These are phyloP conservation scores for Metschnikowia arizonensis DNA, from an alignment of 805 yeast genomes.

Conservation along the genomic window DNA sequence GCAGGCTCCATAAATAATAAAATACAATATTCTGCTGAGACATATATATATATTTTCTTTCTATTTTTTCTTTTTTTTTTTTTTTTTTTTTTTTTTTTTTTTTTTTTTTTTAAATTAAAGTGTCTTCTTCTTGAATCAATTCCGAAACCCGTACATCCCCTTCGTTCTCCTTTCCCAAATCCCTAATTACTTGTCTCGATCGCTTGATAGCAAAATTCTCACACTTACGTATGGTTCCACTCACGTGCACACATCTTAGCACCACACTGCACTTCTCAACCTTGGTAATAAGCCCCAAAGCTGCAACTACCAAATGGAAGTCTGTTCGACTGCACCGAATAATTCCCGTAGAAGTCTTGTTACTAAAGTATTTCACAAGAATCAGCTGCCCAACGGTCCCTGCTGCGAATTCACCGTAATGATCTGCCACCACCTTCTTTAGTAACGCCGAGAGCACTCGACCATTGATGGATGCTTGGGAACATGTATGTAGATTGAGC, in stretches of 20 bases:
- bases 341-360: slow-evolving; percentile 79
- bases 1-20: no score
- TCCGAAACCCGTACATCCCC: slow-evolving; percentile 6
- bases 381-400: slow-evolving; percentile 60
- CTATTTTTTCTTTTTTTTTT: no score
- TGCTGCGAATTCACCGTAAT: slow-evolving; percentile 76
- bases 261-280: slow-evolving; percentile 50
- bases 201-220: slow-evolving; percentile 60
- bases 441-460: slow-evolving; percentile 51
- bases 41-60: no score
- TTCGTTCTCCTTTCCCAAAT: slow-evolving; percentile 15
- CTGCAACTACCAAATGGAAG: slow-evolving; percentile 58
- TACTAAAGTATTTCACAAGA: slow-evolving; percentile 74
- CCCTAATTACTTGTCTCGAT: slow-evolving; percentile 37
- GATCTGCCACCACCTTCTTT: slow-evolving; percentile 50
- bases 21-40: no score
- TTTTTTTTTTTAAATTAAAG: neutral
- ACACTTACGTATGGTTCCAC: slow-evolving; percentile 86
- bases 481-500: slow-evolving; percentile 47
- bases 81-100: no score
- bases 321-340: slow-evolving; percentile 69
- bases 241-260: slow-evolving; percentile 60
- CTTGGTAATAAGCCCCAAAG: slow-evolving; percentile 52
- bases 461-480: slow-evolving; percentile 46
- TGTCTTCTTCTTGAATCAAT: slow-evolving; percentile 11